Conservation (phyloP, 2,329 filamentous ascomycete species). For the Didymosphaeria variabile region DNA sequence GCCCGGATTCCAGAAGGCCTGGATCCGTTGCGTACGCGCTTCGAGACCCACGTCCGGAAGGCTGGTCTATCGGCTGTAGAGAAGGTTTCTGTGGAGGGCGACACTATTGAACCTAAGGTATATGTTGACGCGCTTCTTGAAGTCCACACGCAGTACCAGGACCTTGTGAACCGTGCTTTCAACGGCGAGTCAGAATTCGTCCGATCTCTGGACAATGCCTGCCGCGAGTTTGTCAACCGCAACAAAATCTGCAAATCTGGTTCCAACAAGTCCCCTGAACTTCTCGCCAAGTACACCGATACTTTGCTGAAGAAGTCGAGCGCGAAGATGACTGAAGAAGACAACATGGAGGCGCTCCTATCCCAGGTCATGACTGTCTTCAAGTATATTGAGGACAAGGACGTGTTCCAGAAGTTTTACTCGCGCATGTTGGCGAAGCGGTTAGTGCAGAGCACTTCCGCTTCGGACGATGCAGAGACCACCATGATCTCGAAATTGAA, state of each 20-base stretch:
- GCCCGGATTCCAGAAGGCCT: slow-evolving; percentile 89
- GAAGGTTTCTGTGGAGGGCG: slow-evolving; percentile 87
- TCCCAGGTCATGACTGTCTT: slow-evolving; percentile 98
- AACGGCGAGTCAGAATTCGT: slow-evolving; percentile 97
- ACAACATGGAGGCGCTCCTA: slow-evolving; percentile 87
- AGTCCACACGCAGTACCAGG: slow-evolving; percentile 92
- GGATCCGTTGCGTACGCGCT: slow-evolving; percentile 84
- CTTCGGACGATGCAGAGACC: slow-evolving; percentile 95
- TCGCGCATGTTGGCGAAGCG: slow-evolving; percentile 95
- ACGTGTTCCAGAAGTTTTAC: slow-evolving; percentile 99
- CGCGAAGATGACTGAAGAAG: slow-evolving; percentile 90
- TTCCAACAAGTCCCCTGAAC: slow-evolving; percentile 91
- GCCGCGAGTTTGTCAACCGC: slow-evolving; percentile 96
- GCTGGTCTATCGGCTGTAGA: slow-evolving; percentile 88
- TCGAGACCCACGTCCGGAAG: slow-evolving; percentile 92
- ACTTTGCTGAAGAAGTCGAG: slow-evolving; percentile 86
- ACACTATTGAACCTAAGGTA: slow-evolving; percentile 92
- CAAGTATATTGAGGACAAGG: slow-evolving; percentile 99
- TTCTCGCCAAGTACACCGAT: slow-evolving; percentile 95
- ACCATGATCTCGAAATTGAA: slow-evolving; percentile 99
- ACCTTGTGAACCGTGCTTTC: slow-evolving; percentile 90
- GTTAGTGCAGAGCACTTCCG: slow-evolving; percentile 92
- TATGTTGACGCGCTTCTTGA: slow-evolving; percentile 96
- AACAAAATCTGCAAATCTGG: slow-evolving; percentile 95
- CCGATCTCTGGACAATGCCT: slow-evolving; percentile 93